Percentiles rank a stretch among this genome's conserved stretches.
Conservation (phyloP, 1,284 basidiomycete species). For the Coniferiporia weirii region DNA sequence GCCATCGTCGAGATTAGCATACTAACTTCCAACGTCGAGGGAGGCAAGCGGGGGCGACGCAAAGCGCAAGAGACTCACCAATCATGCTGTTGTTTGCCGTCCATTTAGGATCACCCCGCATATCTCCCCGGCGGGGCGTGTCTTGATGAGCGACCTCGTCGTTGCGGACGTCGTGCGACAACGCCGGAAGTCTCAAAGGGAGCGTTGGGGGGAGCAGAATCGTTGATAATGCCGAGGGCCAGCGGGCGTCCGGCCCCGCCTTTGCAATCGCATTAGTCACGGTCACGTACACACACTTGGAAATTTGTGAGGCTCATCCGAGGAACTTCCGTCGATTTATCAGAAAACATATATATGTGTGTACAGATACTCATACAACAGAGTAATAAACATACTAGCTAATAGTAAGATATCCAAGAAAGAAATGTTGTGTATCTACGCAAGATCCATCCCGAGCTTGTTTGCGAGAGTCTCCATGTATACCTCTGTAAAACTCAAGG, state of each 20-base stretch:
- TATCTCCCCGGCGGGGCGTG: slow-evolving; percentile 27
- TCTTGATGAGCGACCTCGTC: slow-evolving; percentile 8
- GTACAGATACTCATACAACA: too few species aligned
- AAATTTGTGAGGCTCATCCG: too few species aligned
- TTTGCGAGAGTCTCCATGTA: slow-evolving; percentile 79
- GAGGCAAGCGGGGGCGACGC: not conserved
- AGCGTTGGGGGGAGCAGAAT: too few species aligned
- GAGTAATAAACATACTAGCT: not conserved
- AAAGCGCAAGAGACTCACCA: slow-evolving; percentile 34
- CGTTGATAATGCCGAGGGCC: too few species aligned
- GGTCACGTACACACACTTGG: too few species aligned
- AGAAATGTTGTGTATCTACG: not conserved
- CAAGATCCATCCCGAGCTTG: slow-evolving; percentile 54
- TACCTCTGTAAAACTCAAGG: slow-evolving; percentile 42
- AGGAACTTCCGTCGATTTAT: too few species aligned
- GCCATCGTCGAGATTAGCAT: slow-evolving; percentile 9
- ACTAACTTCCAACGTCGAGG: too few species aligned
- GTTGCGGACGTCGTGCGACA: slow-evolving; percentile 10
- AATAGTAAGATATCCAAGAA: not conserved
- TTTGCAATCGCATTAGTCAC: too few species aligned
- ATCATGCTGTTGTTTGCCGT: slow-evolving; percentile 69
- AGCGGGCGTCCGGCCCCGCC: too few species aligned
- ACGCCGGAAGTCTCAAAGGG: not conserved
- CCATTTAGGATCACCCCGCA: slow-evolving; percentile 50
- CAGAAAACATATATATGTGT: too few species aligned